A percentile compares a stretch with the other conserved stretches of the same genome.
These are phyloP conservation scores for Penicillium diatomitis DNA, from an alignment of 495 filamentous ascomycete species.

Conservation along the genomic window DNA sequence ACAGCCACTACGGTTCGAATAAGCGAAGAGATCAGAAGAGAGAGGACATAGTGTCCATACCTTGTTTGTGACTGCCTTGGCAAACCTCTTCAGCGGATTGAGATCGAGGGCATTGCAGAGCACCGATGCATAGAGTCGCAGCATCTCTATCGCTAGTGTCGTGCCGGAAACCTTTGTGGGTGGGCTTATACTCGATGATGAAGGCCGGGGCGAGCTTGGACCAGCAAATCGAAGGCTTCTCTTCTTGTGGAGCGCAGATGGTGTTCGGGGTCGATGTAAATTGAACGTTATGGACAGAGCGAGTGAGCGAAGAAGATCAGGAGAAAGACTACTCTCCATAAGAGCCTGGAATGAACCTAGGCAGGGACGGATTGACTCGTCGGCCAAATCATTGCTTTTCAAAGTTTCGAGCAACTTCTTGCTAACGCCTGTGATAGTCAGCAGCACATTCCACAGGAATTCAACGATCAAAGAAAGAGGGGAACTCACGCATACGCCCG, in stretches of 20 bases:
- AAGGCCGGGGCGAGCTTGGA: slow-evolving; percentile 18
- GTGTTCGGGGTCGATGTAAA: slow-evolving; percentile 56
- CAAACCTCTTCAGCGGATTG: slow-evolving; percentile 71
- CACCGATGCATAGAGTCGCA: slow-evolving; percentile 74
- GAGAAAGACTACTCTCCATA: slow-evolving; percentile 67
- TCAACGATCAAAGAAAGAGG: background rate
- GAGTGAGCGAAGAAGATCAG: slow-evolving; percentile 76
- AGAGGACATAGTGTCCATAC: slow-evolving; percentile 36
- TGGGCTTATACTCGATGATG: slow-evolving; percentile 14
- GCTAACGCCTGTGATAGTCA: slow-evolving; percentile 56
- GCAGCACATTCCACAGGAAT: background rate
- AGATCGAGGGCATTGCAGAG: slow-evolving; percentile 64
- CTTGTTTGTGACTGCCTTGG: slow-evolving; percentile 92
- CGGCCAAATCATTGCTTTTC: slow-evolving; percentile 69
- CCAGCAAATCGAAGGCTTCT: slow-evolving; percentile 38
- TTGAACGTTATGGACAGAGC: slow-evolving; percentile 90
- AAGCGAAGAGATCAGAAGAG: no score
- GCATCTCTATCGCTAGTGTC: slow-evolving; percentile 63
- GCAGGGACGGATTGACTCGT: slow-evolving; percentile 62
- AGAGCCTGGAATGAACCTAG: slow-evolving; percentile 67
- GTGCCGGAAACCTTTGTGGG: slow-evolving; percentile 23
- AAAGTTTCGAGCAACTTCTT: slow-evolving; percentile 83
- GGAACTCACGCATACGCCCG: slow-evolving; percentile 75
- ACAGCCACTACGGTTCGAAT: slow-evolving; percentile 60
- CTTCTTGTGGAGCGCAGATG: slow-evolving; percentile 36